Conservation (phyloP, 2,329 filamentous ascomycete species). For the Cladobotryum mycophilum region DNA sequence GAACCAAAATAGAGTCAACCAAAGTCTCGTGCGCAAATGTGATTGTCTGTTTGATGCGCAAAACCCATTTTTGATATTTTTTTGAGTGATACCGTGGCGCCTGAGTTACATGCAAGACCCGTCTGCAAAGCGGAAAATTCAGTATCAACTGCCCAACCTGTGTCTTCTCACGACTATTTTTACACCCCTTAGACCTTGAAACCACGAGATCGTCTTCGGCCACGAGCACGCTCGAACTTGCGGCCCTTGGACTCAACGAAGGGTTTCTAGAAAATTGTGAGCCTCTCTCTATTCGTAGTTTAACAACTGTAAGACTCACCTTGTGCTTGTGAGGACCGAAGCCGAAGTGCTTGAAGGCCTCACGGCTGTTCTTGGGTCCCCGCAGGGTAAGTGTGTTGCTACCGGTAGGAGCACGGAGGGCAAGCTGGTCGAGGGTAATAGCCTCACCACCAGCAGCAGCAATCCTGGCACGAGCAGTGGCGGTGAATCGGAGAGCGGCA, state of each 20-base stretch:
- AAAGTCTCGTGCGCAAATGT: conserved; percentile 12
- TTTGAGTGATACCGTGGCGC: conserved; percentile 40
- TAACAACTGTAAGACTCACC: conserved; percentile 44
- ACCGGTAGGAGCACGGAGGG: conserved; percentile 88
- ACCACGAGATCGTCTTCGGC: conserved; percentile 94
- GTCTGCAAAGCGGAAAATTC: conserved; percentile 26
- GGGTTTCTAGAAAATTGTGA: conserved; percentile 63
- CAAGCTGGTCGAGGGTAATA: conserved; percentile 95
- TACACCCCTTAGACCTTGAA: conserved; percentile 90
- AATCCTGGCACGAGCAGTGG: conserved; percentile 91
- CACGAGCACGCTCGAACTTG: conserved; percentile 99
- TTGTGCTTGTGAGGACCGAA: conserved; percentile 98
- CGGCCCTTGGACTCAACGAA: conserved; percentile 97
- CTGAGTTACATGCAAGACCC: conserved; percentile 38
- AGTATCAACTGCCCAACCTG: conserved; percentile 24
- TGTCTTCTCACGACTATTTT: conserved; percentile 14
- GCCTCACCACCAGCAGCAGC: conserved; percentile 88
- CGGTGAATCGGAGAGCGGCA: conserved; percentile 93
- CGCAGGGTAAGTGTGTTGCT: conserved; percentile 95
- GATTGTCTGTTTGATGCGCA: conserved; percentile 11
- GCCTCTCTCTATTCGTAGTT: neutral
- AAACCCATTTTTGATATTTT: conserved; percentile 29
- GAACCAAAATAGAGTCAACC: neutral
- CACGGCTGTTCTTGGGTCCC: conserved; percentile 95
- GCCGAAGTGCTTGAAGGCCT: conserved; percentile 99